Conservation (phyloP, 495 filamentous ascomycete species). For the Oleoguttula mirabilis region DNA sequence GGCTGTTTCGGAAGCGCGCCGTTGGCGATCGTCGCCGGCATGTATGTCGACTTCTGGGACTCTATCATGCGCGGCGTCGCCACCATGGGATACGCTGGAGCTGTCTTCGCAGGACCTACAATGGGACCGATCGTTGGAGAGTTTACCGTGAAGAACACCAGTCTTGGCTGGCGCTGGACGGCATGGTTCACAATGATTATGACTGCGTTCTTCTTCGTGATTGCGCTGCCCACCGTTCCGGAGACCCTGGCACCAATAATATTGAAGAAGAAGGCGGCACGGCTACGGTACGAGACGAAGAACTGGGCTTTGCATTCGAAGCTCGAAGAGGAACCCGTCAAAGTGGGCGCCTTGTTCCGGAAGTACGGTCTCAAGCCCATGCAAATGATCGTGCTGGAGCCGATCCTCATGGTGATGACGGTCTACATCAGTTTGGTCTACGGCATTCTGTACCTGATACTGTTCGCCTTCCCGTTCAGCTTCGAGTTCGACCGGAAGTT, state of each 20-base stretch:
- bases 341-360: slow-evolving; percentile 12
- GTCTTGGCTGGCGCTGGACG: slow-evolving; percentile 16
- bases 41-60: slow-evolving; percentile 28
- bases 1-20: slow-evolving; percentile 54
- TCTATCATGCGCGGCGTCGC: not conserved
- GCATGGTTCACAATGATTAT: slow-evolving; percentile 18
- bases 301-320: slow-evolving; percentile 44
- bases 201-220: slow-evolving; percentile 24
- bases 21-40: slow-evolving; percentile 48
- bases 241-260: slow-evolving; percentile 49
- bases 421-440: slow-evolving; percentile 31
- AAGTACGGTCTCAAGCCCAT: slow-evolving; percentile 32
- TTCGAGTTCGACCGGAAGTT: slow-evolving; percentile 22
- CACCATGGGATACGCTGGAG: not conserved
- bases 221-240: slow-evolving; percentile 35
- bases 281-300: slow-evolving; percentile 43
- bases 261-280: slow-evolving; percentile 40
- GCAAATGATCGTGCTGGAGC: slow-evolving; percentile 46
- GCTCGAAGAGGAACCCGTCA: slow-evolving; percentile 40
- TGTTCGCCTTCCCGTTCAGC: slow-evolving; percentile 24
- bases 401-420: slow-evolving; percentile 43
- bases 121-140: slow-evolving; percentile 6
- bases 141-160: slow-evolving; percentile 6
- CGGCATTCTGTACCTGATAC: slow-evolving; percentile 27
- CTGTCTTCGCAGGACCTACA: not conserved